Evolutionary conservation across 2,329 filamentous ascomycete species (phyloP), one percentile per base, ranked within the genome.

Genomic region (Diaporthe citri): DNA sequence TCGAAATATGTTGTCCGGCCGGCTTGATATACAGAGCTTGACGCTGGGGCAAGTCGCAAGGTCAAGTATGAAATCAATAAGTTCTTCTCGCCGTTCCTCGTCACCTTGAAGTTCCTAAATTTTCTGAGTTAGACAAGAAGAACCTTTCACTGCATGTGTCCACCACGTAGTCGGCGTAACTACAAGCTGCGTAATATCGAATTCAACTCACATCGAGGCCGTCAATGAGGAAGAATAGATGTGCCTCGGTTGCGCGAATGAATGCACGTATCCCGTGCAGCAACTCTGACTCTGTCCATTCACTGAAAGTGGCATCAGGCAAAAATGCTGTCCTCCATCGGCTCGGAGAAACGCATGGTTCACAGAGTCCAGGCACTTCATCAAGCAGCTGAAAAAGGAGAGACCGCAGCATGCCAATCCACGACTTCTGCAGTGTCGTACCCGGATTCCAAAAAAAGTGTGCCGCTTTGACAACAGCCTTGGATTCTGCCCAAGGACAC

Each of bases 221-320:
- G 8, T 62, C 57, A 43, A 62, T 28, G 5, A 62, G 57, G n/a
- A 62, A 62, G 15, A 62, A 28, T 17, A 62, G 1, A 6, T 25
- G 36, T 4, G 57, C 57, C 28, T 43, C 36, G 6, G 57, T 28
- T 28, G 13, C 20, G 39, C 39, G 36, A 43, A 62, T n/a, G n/a
- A 62, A 43, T 4, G 7, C 39, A 10, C 22, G 22, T 17, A 43
- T 28, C 7, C 36, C 36, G 4, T 43, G 13, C 1, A 62, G 12
- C 57, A 62, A 43, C 7, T 62, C 57, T 10, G 57, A 62, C n/a
- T 41, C 36, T 13, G 57, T 62, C 57, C 57, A 62, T 62, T 62
- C 57, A 22, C n/a, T 62, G 15, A 28, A 20, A 20, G 4, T 4
- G 0, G 36, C n/a, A 10, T 28, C 36, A 25, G 36, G 15, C 4